Base-by-base conservation (phyloP, 2,329 filamentous ascomycete genomes). In the Acrodontium crateriforme region DNA sequence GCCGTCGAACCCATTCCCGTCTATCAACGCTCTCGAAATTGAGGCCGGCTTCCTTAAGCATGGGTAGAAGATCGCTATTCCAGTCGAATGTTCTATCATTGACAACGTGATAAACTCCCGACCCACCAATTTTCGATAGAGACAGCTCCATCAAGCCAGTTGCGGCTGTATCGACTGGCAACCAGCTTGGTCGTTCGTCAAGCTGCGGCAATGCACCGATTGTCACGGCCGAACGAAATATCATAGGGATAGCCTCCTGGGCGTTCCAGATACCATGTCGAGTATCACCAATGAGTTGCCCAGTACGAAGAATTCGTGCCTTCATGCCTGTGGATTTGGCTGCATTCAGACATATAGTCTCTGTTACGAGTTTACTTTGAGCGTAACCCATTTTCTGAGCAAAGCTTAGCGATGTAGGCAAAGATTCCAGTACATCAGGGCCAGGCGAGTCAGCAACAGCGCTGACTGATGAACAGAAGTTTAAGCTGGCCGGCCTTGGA, bases 291-390 rank as follows among this genome's bases (percentile, higher is more conserved):
- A 55, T 59, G 7, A 67, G 45, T 41, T 67, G 63, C 3, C 63
- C 63, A 4, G 62, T 53, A 19, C 60, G 50, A 16, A 63, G 47
- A 7, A 67, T 42, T 13, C 52, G 49, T 18, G 58, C 45, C 14
- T 32, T 33, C 2, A 59, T 40, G 17, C 38, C 25, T 2, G 41
- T 39, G 27, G 33, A 16, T 14, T 47, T 30, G 24, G 47, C 44
- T 10, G 60, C 61, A 5, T 51, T 40, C 1, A 54, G 39, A 36
- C 66, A 71, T 7, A 71, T 60, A 11, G 54, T 53, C 49, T 74
- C 69, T 2, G 67, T 68, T 2, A 71, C 65, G 67, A 68, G 71
- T 49, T 69, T 65, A 1, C 65, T 71, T 16, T 58, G 58, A 2
- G 65, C 62, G 38, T 74, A 74, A 4, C 69, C 70, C 4, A 70